Evolutionary conservation across 2,329 filamentous ascomycete species (phyloP), one percentile per base, ranked within the genome.

Genomic region (Zasmidium cellare): DNA sequence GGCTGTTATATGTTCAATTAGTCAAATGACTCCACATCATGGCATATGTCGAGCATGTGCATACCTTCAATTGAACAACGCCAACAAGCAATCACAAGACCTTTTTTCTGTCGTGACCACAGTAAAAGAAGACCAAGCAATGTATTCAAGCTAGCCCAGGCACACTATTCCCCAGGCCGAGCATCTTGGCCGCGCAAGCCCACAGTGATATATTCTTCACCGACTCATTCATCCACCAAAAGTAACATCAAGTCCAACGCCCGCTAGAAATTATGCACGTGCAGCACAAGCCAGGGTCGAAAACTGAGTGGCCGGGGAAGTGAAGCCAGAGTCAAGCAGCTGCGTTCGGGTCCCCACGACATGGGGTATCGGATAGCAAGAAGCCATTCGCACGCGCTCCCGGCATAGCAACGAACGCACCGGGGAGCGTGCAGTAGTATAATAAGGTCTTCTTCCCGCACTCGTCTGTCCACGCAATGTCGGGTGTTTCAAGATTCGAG

Each of bases 291-390:
- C 28, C 20, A 48, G 46, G 46, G 47, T 49, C 47, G 47, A 49
- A 49, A 49, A 49, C 6, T 18, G 22, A 28, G 23, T 49, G 47
- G 47, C 47, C 47, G 47, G 47, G 47, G 47, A 49, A n/a, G n/a
- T n/a, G n/a, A n/a, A n/a, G n/a, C n/a, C n/a, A 23, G 23, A 49
- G 20, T 12, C 18, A 25, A 49, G 19, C 47, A n/a, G n/a, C 47
- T 41, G n/a, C 35, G 5, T 49, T 49, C 47, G 47, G 47, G 22
- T 49, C 47, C 47, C 47, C 47, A 49, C 35, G 35, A 41, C 16
- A 41, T 41, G 35, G 35, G 35, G 35, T 9, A 41, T 41, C 35
- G 35, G 35, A 41, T 18, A 16, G n/a, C 35, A 3, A 41, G n/a
- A 16, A 16, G 6, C 35, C 11, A 18, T n/a, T n/a, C n/a, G n/a